phyloP scores from a whole-genome alignment of 73 alveolate genomes.

The Stentor roeselii region DNA sequence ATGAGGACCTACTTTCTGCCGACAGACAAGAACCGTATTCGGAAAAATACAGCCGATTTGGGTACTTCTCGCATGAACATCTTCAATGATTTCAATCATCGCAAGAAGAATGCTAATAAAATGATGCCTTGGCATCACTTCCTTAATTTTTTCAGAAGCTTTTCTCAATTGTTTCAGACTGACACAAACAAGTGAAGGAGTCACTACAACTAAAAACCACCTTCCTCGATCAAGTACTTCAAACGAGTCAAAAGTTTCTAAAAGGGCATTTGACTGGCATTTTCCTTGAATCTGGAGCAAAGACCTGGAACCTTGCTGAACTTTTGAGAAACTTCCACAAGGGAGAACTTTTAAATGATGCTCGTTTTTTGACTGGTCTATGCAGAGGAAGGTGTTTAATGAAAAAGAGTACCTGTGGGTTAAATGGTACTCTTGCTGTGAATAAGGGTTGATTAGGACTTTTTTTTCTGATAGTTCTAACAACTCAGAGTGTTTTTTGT shows the following conservation, averaged over 20 bases:
- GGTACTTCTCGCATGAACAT: not conserved
- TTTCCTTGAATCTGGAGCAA: not conserved
- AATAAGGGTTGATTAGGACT: not conserved
- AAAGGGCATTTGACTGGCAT: not conserved
- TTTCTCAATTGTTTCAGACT: not conserved
- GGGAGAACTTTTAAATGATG: slow-evolving; percentile 5
- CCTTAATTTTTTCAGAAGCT: not conserved
- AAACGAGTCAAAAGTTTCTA: not conserved
- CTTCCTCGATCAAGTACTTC: not conserved
- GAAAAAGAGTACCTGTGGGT: not conserved
- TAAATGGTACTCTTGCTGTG: not conserved
- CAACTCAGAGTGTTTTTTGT: not conserved
- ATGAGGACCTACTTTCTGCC: not conserved
- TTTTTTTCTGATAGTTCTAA: not conserved
- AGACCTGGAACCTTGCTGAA: not conserved
- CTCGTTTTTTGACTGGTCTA: not conserved
- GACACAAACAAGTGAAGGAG: not conserved
- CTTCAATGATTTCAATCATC: not conserved
- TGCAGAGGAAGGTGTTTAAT: not conserved
- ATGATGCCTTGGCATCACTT: not conserved
- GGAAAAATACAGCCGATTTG: not conserved
- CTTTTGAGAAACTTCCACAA: not conserved
- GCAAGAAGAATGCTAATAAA: not conserved
- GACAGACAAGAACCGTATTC: not conserved
- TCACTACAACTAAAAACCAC: not conserved